Conservation (phyloP, 371 early-diverging fungal genomes). For the Mortierella sp. region DNA sequence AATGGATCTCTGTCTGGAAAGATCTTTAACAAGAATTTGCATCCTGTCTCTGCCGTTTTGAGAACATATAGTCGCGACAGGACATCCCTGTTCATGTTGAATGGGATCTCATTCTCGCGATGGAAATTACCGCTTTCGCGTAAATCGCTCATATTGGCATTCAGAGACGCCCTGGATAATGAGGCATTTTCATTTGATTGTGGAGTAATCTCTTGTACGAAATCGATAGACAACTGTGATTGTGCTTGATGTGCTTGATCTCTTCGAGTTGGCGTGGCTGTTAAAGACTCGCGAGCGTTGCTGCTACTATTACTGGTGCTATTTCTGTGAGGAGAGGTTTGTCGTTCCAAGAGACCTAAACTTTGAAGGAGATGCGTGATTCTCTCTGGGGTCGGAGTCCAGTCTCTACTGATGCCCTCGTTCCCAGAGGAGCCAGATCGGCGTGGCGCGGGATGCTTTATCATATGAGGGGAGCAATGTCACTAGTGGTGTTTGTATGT, state of each 20-base stretch:
- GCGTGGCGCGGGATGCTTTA: neutral
- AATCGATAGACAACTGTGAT: constrained; percentile 12
- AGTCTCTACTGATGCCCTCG: neutral
- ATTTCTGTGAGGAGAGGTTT: neutral
- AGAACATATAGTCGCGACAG: constrained; percentile 19
- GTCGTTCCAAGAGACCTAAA: constrained; percentile 4
- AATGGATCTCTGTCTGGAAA: constrained; percentile 16
- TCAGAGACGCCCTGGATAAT: neutral
- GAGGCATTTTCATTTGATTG: neutral
- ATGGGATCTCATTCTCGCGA: neutral
- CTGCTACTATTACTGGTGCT: neutral
- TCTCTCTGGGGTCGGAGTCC: constrained; percentile 22
- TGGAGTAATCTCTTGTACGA: constrained; percentile 16
- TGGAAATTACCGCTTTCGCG: neutral
- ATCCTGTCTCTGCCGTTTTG: neutral
- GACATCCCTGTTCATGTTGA: constrained; percentile 9
- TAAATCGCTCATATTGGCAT: neutral
- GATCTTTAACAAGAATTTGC: constrained; percentile 23
- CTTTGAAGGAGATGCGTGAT: constrained; percentile 11
- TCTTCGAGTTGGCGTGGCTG: neutral
- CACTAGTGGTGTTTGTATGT: too few relatives aligned
- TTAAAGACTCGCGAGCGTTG: neutral
- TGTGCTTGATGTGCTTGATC: neutral
- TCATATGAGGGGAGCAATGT: neutral
- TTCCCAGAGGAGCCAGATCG: neutral